Percentiles rank a stretch among this genome's conserved stretches.
Evolutionary conservation across 2,329 filamentous ascomycete genomes (phyloP).

Genomic region (Botrytis galanthina): DNA sequence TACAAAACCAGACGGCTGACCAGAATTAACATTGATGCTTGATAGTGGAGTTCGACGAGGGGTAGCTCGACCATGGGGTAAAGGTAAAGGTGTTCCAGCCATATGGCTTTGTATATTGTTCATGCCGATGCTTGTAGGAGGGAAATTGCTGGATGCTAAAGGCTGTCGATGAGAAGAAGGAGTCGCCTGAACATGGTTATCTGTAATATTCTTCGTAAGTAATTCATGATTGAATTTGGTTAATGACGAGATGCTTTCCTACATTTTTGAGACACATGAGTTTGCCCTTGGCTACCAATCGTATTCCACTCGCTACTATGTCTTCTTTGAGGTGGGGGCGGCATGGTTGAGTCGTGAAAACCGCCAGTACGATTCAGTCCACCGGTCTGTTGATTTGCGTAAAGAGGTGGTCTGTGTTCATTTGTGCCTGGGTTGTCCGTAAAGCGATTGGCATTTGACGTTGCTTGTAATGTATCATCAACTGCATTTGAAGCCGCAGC

Average conservation of each 20-base stretch:
- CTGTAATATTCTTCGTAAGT: slow-evolving; percentile 20
- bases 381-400: slow-evolving; percentile 23
- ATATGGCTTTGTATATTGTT: slow-evolving; percentile 26
- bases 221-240: background rate
- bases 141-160: slow-evolving; percentile 24
- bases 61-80: slow-evolving; percentile 25
- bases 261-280: slow-evolving; percentile 22
- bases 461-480: slow-evolving; percentile 42
- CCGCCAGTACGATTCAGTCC: slow-evolving; percentile 11
- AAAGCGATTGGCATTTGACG: slow-evolving; percentile 32
- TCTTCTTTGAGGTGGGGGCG: slow-evolving; percentile 16
- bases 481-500: slow-evolving; percentile 53
- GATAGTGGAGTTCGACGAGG: slow-evolving; percentile 29
- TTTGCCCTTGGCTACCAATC: slow-evolving; percentile 29
- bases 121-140: slow-evolving; percentile 24
- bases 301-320: slow-evolving; percentile 28
- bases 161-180: slow-evolving; percentile 38
- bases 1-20: slow-evolving; percentile 29
- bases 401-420: slow-evolving; percentile 24
- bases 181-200: slow-evolving; percentile 31
- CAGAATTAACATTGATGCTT: slow-evolving; percentile 26
- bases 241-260: background rate
- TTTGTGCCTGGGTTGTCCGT: slow-evolving; percentile 30
- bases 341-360: slow-evolving; percentile 19
- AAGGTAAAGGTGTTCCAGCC: slow-evolving; percentile 27